These are phyloP conservation scores for Saccharum officinarum DNA, from an alignment of 176 grass and related monocot genomes.

Conservation along the genomic window DNA sequence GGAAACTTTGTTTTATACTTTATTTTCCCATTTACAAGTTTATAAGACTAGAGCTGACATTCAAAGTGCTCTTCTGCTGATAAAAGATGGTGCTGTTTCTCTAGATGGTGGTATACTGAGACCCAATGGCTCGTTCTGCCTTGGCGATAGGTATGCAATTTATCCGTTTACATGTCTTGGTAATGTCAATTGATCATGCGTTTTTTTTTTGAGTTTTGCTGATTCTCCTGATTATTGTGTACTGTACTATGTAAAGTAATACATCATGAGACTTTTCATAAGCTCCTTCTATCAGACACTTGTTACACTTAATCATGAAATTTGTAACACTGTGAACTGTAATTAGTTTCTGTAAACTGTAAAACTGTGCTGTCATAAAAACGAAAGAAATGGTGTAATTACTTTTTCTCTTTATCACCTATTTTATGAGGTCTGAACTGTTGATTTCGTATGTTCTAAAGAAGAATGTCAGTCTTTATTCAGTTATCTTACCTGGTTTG, in stretches of 20 bases:
- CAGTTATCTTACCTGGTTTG: slow-evolving; percentile 6
- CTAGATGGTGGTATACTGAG: slow-evolving; percentile 82
- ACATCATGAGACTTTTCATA: slow-evolving; percentile 14
- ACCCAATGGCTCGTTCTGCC: slow-evolving; percentile 66
- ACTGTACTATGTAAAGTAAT: not conserved
- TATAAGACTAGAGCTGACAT: slow-evolving; percentile 76
- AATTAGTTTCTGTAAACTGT: not conserved
- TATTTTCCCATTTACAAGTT: slow-evolving; percentile 90
- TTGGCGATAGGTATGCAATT: slow-evolving; percentile 60
- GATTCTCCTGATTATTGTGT: slow-evolving; percentile 15
- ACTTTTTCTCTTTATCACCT: slow-evolving; percentile 4
- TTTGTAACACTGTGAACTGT: not conserved
- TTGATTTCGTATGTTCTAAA: slow-evolving; percentile 13
- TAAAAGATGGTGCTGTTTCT: slow-evolving; percentile 85
- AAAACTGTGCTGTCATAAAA: not conserved
- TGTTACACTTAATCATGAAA: not conserved
- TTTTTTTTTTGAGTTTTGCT: slow-evolving; percentile 23
- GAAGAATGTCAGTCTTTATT: not conserved
- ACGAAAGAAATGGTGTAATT: not conserved
- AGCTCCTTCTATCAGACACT: not conserved
- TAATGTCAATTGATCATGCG: slow-evolving; percentile 13
- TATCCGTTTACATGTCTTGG: not conserved
- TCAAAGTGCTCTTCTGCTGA: slow-evolving; percentile 54
- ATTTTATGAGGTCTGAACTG: not conserved
- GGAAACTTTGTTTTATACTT: slow-evolving; percentile 84